A percentile compares a stretch with the other conserved stretches of the same genome.
These are phyloP conservation scores for Fraxinus cuspidata DNA, from an alignment of 257 asterid species.

Conservation along the genomic window DNA sequence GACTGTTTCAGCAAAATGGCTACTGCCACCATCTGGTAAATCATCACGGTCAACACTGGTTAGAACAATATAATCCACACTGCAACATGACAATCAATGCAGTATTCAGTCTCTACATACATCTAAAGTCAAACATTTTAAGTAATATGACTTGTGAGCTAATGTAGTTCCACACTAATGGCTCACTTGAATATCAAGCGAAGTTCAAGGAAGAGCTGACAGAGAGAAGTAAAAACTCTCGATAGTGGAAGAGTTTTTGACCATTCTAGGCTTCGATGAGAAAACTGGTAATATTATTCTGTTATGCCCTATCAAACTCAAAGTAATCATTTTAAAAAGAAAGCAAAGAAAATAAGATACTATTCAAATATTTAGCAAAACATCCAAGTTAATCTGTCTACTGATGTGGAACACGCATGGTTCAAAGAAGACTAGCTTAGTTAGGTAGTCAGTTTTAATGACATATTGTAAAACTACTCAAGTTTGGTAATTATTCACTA, in stretches of 20 bases:
- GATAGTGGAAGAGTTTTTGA: neutral
- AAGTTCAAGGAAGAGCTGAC: neutral
- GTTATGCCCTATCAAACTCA: neutral
- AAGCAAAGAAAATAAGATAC: neutral
- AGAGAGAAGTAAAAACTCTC: neutral
- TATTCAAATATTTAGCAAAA: neutral
- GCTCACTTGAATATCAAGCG: neutral
- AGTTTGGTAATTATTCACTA: neutral
- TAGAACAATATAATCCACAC: slow-evolving; percentile 93
- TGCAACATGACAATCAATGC: slow-evolving; percentile 37
- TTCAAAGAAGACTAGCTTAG: neutral
- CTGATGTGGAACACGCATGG: neutral
- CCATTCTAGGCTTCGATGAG: neutral
- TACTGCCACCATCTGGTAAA: slow-evolving; percentile 94
- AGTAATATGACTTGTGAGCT: neutral
- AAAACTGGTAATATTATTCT: neutral
- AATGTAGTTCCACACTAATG: neutral
- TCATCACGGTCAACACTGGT: slow-evolving; percentile 98
- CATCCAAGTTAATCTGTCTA: neutral
- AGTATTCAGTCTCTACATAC: slow-evolving; percentile 23
- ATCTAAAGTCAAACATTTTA: neutral
- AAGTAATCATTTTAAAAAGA: slow-evolving; percentile 13
- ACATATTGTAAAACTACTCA: neutral
- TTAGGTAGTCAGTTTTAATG: neutral
- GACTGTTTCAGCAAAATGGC: slow-evolving; percentile 95